Evolutionary conservation across 805 yeast species (phyloP).

Genomic region (Wickerhamiella dianesei): DNA sequence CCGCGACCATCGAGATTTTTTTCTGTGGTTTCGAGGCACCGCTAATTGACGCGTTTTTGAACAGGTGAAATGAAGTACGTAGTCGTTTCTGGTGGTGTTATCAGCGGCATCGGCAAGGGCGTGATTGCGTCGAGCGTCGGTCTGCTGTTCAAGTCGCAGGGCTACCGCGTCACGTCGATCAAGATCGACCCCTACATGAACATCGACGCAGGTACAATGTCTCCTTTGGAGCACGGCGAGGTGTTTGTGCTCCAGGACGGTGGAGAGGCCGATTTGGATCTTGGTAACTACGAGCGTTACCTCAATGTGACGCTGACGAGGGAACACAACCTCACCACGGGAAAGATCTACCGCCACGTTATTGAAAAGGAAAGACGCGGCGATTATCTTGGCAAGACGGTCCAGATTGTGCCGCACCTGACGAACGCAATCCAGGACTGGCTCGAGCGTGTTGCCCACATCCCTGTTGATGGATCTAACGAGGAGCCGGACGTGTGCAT

Average conservation of each 20-base stretch:
- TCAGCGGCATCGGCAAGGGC: conserved; percentile 98
- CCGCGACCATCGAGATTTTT: background rate
- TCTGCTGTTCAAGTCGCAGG: conserved; percentile 79
- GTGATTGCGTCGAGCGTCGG: conserved; percentile 96
- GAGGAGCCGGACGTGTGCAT: conserved; percentile 91
- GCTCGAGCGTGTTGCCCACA: conserved; percentile 83
- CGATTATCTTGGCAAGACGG: conserved; percentile 97
- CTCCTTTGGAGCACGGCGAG: conserved; percentile 98
- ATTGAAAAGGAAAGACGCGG: conserved; percentile 92
- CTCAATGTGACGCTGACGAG: conserved; percentile 82
- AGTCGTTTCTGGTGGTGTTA: conserved; percentile 98
- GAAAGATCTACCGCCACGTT: conserved; percentile 88
- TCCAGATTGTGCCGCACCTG: conserved; percentile 96
- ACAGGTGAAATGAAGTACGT: conserved; percentile 82
- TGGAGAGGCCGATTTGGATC: conserved; percentile 95
- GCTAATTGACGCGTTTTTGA: background rate
- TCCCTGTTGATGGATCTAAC: conserved; percentile 85
- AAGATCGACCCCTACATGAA: conserved; percentile 98
- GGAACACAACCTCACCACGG: conserved; percentile 96
- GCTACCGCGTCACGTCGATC: conserved; percentile 90
- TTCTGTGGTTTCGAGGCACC: background rate
- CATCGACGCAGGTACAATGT: conserved; percentile 99
- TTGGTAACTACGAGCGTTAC: conserved; percentile 97
- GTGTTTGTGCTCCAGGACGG: conserved; percentile 97
- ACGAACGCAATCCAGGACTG: conserved; percentile 97